Evolutionary conservation across 164 flowering plant genomes (phyloP).

Genomic region (Tetrastigma voinierianum): DNA sequence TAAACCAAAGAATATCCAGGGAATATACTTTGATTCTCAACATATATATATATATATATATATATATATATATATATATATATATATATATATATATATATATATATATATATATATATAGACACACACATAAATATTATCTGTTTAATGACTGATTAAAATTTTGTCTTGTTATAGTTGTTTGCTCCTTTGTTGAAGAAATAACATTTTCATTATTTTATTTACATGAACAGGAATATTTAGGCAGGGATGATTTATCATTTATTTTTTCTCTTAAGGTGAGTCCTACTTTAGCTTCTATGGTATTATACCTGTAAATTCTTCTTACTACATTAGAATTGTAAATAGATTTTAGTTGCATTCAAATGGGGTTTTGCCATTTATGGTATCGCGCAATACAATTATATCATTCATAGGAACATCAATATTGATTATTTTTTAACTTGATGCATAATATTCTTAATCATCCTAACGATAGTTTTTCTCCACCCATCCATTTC

Average conservation of each 20-base stretch:
- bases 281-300: slow-evolving; percentile 13
- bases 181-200: not conserved
- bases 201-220: slow-evolving; percentile 4
- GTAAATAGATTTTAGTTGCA: slow-evolving; percentile 1
- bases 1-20: too few species aligned
- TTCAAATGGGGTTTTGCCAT: not conserved
- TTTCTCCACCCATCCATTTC: not conserved
- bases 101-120: too few species aligned
- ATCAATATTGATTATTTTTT: not conserved
- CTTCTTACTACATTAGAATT: not conserved
- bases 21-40: too few species aligned
- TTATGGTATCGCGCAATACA: not conserved
- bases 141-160: not conserved
- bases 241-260: slow-evolving; percentile 78
- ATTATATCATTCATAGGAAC: not conserved
- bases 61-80: too few species aligned
- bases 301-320: not conserved
- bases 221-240: slow-evolving; percentile 61
- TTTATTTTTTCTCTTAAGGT: slow-evolving; percentile 90
- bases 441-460: not conserved
- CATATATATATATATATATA: too few species aligned
- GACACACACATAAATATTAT: too few species aligned
- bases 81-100: too few species aligned
- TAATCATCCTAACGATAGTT: not conserved
- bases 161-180: not conserved